These are phyloP conservation scores for Neurospora sp. DNA, from an alignment of 495 filamentous ascomycete genomes.

Conservation along the genomic window DNA sequence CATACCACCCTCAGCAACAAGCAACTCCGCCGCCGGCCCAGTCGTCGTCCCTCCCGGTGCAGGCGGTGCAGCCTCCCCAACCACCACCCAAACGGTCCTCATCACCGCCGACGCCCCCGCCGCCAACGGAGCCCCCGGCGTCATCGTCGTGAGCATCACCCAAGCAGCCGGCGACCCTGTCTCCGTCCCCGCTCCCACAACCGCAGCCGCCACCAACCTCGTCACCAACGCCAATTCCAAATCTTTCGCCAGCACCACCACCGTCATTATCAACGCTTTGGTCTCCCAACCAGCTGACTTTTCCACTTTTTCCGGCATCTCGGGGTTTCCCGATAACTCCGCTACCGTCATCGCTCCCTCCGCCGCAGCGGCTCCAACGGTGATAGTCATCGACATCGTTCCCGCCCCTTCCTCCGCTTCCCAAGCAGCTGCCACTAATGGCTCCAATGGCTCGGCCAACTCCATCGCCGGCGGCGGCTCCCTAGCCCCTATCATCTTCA, in stretches of 20 bases:
- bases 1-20: not conserved
- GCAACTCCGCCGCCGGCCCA: not conserved
- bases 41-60: not conserved
- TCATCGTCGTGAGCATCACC: not conserved
- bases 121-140: not conserved
- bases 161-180: not conserved
- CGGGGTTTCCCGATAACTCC: not conserved
- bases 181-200: not conserved
- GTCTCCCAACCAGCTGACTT: not conserved
- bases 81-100: not conserved
- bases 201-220: not conserved
- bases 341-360: not conserved
- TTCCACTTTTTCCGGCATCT: not conserved
- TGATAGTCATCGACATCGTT: not conserved
- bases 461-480: not conserved
- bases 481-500: not conserved
- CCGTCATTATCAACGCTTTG: not conserved
- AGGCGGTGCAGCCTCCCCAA: not conserved
- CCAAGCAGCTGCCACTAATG: not conserved
- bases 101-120: not conserved
- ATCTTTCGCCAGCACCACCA: not conserved
- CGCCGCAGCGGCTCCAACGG: not conserved
- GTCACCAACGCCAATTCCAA: not conserved
- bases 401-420: not conserved
- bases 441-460: not conserved